Conservation (phyloP, 257 asterid species). For the Nicotiana otophora region DNA sequence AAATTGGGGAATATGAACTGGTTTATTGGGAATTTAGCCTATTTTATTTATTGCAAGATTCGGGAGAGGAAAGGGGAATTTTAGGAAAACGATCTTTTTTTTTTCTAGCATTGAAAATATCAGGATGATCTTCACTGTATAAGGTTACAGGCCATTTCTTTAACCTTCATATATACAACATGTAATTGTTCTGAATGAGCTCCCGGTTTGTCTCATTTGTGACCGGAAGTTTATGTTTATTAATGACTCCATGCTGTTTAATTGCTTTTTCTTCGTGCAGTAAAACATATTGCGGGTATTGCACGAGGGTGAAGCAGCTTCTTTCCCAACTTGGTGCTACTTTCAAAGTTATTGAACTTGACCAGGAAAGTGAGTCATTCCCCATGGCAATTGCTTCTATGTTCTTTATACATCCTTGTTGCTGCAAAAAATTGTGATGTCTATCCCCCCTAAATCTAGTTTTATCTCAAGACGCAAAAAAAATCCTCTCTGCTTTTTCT, state of each 20-base stretch:
- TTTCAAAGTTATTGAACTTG: constrained; percentile 60
- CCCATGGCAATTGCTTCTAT: background rate
- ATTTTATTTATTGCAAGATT: too few relatives aligned
- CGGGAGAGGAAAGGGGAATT: too few relatives aligned
- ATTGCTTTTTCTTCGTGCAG: constrained; percentile 24
- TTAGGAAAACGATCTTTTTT: background rate
- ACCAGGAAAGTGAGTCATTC: constrained; percentile 58
- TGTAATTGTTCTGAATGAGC: background rate
- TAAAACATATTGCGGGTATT: constrained; percentile 67
- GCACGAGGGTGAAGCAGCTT: constrained; percentile 59
- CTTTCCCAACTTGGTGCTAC: constrained; percentile 55
- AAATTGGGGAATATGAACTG: background rate
- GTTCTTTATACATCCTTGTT: background rate
- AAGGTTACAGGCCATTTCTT: background rate
- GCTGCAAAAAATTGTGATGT: background rate
- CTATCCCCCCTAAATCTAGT: background rate
- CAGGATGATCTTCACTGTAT: background rate
- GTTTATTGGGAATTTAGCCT: background rate
- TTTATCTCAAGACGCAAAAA: background rate
- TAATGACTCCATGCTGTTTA: background rate
- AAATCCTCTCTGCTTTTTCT: background rate
- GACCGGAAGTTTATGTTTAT: background rate
- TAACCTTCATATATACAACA: background rate
- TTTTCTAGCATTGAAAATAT: background rate
- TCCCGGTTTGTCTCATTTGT: background rate